phyloP scores from a whole-genome alignment of 164 flowering plant species.

The Sextonia rubra region DNA sequence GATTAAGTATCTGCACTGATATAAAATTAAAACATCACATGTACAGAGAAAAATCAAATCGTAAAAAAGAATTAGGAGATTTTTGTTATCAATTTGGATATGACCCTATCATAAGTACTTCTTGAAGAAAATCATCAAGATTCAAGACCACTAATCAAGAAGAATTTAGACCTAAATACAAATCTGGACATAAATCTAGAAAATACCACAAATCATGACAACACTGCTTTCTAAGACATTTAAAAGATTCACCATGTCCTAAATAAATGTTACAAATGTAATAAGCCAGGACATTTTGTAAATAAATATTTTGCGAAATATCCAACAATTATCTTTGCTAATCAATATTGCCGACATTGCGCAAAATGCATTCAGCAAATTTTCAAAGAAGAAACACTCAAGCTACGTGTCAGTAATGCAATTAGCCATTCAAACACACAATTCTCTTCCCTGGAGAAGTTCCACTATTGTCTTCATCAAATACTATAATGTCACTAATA shows the following conservation, averaged over 20 bases:
- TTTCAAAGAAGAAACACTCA: no score
- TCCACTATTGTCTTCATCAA: no score
- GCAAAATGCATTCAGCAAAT: no score
- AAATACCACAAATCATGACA: background rate
- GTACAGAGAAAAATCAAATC: background rate
- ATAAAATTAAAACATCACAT: background rate
- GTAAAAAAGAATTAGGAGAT: background rate
- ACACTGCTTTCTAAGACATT: background rate
- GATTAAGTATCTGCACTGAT: background rate
- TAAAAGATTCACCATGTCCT: background rate
- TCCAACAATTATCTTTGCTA: no score
- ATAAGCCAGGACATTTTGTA: background rate
- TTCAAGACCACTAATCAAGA: background rate
- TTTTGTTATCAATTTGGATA: background rate
- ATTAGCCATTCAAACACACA: no score
- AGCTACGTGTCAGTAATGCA: no score
- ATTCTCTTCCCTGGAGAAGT: no score
- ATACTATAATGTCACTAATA: no score
- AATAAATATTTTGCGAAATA: background rate
- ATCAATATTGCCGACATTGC: no score
- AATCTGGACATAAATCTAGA: no score
- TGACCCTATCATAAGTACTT: background rate
- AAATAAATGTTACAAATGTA: background rate
- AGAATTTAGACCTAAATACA: background rate
- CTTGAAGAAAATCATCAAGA: background rate